Base-by-base conservation (phyloP, 345 rosid species). In the Laguncularia racemosa region DNA sequence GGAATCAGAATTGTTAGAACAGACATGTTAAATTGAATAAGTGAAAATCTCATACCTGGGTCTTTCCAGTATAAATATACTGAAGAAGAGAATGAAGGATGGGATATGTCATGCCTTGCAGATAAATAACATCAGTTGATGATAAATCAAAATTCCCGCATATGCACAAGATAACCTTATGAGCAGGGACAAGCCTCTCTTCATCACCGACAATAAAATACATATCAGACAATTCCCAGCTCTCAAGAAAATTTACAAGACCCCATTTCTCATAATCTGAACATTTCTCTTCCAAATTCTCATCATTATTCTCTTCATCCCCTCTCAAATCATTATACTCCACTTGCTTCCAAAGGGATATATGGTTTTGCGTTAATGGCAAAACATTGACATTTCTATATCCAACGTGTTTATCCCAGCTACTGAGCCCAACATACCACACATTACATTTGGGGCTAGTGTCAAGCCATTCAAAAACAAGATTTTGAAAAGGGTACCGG, bases 331-430 rank as follows among this genome's bases (percentile, higher is more conserved):
- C 89, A 21, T 62, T 59, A 52, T 71, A 76, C 51, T 82, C 84
- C 64, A 93, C 91, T 71, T 87, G 96, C 80, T 82, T 87, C 99
- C 99, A 89, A 26, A 89, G 67, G 61, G 73, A 61, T 67, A 89
- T 73, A 73, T 81, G 96, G 67, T 89, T 78, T 54, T 78, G 83
- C 0, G 85, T 88, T 59, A 93, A 75, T 9, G 97, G 97, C 73
- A 90, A 69, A 43, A 93, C 96, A 50, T 84, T 84, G 67, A 90
- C 92, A 59, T 93, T 93, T 62, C 99, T 83, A 55, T 93, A 93
- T 0, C 97, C 97, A 40, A 90, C 99, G 74, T 93, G 99, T 68
- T 76, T 87, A 58, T 90, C 96, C 99, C 99, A 93, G 68, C 97
- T 89, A 57, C 97, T 87, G 44, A 87, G 72, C 23, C 99, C 97